Percentiles rank a stretch among this genome's conserved stretches.
Conservation (phyloP, 163 green algal genomes). For the Prototheca cutis region DNA sequence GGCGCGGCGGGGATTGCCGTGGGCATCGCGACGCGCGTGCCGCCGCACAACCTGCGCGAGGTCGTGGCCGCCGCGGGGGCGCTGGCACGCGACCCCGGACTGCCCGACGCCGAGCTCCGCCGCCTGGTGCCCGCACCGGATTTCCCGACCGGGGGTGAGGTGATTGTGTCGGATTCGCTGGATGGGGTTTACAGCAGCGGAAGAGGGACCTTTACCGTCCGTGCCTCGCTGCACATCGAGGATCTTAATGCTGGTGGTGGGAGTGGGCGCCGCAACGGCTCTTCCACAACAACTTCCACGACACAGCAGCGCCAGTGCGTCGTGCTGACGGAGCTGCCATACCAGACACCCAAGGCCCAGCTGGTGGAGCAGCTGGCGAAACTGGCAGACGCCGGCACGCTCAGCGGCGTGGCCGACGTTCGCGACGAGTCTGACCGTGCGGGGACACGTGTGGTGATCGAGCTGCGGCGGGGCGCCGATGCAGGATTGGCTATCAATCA, state of each 20-base stretch:
- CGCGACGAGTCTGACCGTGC: slow-evolving; percentile 85
- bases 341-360: slow-evolving; percentile 76
- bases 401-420: slow-evolving; percentile 77
- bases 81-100: slow-evolving; percentile 66
- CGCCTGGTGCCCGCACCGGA: slow-evolving; percentile 77
- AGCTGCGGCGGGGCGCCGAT: slow-evolving; percentile 45
- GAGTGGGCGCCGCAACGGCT: background rate
- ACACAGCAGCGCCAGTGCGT: slow-evolving; percentile 29
- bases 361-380: slow-evolving; percentile 63
- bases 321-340: slow-evolving; percentile 89
- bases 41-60: slow-evolving; percentile 88
- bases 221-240: slow-evolving; percentile 68
- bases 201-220: slow-evolving; percentile 56
- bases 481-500: slow-evolving; percentile 62
- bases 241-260: slow-evolving; percentile 9
- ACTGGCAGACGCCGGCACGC: slow-evolving; percentile 51
- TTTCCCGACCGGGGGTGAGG: slow-evolving; percentile 85
- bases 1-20: slow-evolving; percentile 87
- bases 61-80: slow-evolving; percentile 61
- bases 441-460: slow-evolving; percentile 86
- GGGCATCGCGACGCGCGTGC: slow-evolving; percentile 90
- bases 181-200: slow-evolving; percentile 64
- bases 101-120: slow-evolving; percentile 70
- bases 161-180: slow-evolving; percentile 47
- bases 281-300: no score